These are phyloP conservation scores for Rhodamnia rubescens DNA, from an alignment of 345 rosid genomes.

Conservation along the genomic window DNA sequence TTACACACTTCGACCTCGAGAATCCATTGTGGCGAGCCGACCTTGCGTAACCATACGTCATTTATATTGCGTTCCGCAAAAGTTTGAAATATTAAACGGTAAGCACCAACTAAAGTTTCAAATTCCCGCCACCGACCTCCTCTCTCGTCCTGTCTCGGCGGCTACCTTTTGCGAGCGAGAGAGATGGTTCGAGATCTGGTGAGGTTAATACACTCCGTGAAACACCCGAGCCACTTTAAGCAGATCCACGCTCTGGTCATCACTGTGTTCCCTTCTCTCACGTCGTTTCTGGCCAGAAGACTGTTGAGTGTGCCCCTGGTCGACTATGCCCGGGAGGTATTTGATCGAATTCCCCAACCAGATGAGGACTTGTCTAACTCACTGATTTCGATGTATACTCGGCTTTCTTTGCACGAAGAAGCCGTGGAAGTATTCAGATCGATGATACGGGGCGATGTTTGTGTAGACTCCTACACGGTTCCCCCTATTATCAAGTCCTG, in stretches of 20 bases:
- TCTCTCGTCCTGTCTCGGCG: background rate
- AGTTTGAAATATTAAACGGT: too few species aligned
- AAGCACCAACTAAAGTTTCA: background rate
- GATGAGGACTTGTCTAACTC: background rate
- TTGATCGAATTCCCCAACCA: background rate
- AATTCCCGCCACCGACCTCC: background rate
- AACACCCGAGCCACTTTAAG: background rate
- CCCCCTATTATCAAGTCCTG: background rate
- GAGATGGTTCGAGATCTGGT: background rate
- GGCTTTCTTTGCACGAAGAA: background rate
- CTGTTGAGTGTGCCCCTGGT: background rate
- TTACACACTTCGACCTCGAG: too few species aligned
- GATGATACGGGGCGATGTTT: background rate
- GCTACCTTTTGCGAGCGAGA: background rate
- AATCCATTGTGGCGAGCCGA: too few species aligned
- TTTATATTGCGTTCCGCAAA: too few species aligned
- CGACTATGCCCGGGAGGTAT: background rate
- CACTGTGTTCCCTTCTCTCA: background rate
- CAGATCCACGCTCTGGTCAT: background rate
- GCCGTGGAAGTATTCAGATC: background rate
- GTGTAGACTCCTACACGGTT: background rate
- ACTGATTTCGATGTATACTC: background rate
- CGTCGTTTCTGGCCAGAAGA: background rate
- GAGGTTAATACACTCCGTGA: background rate
- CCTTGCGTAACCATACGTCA: too few species aligned